Percentiles rank a stretch among this genome's conserved stretches.
Conservation (phyloP, 140 eudicot genomes). For the Flaveria floridana region DNA sequence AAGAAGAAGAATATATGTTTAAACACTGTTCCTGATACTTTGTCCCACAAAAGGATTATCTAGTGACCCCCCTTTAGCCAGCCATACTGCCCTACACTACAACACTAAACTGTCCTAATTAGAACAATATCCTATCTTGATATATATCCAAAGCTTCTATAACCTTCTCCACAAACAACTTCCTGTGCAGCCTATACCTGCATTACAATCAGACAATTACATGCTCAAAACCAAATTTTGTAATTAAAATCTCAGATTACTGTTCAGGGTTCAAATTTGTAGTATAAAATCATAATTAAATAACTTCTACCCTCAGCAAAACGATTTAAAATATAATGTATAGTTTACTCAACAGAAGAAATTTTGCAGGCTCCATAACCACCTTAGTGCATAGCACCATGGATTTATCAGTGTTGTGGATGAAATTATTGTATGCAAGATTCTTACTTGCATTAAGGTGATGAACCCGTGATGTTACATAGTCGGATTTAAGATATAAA, state of each 20-base stretch:
- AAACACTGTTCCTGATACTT: conserved; percentile 24
- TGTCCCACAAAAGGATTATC: conserved; percentile 8
- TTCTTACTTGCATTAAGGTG: conserved; percentile 4
- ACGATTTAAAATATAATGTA: neutral
- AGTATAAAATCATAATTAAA: neutral
- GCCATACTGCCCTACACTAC: conserved; percentile 18
- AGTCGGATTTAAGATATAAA: neutral
- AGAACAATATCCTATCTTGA: conserved; percentile 78
- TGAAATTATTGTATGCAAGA: conserved; percentile 8
- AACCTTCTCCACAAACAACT: conserved; percentile 70
- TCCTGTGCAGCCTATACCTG: conserved; percentile 92
- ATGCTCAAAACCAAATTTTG: conserved; percentile 4
- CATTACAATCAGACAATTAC: conserved; percentile 31
- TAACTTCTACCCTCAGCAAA: neutral
- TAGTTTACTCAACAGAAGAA: neutral
- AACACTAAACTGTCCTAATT: conserved; percentile 29
- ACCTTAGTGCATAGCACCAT: neutral
- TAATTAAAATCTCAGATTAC: neutral
- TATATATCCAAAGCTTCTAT: conserved; percentile 80
- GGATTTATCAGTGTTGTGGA: conserved; percentile 1
- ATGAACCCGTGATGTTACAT: neutral
- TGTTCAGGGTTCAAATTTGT: neutral
- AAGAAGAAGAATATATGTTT: conserved; percentile 19
- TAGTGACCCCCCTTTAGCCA: conserved; percentile 27
- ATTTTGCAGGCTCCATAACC: neutral